A percentile compares a stretch with the other conserved stretches of the same genome.
Conservation (phyloP, 768 basidiomycete species). For the Atractiella rhizophila region DNA sequence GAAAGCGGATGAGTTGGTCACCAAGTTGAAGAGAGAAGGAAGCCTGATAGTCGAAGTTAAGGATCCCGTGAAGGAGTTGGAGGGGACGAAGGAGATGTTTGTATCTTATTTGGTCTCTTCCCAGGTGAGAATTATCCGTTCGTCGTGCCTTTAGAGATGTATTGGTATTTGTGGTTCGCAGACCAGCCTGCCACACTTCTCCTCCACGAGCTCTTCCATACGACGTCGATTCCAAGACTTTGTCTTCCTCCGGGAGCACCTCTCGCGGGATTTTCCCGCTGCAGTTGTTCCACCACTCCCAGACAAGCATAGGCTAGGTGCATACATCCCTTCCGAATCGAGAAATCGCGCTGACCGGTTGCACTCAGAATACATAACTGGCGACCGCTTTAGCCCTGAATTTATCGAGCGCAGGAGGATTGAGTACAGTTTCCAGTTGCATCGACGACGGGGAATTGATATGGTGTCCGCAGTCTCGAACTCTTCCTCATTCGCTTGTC, state of each 20-base stretch:
- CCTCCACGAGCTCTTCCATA: slow-evolving; percentile 41
- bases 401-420: slow-evolving; percentile 73
- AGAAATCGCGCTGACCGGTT: background rate
- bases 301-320: slow-evolving; percentile 86
- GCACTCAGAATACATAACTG: slow-evolving; percentile 69
- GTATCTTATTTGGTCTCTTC: slow-evolving; percentile 79
- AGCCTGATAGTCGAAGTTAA: slow-evolving; percentile 43
- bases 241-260: slow-evolving; percentile 66
- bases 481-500: slow-evolving; percentile 71
- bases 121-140: slow-evolving; percentile 32
- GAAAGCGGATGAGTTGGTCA: too few species aligned
- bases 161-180: slow-evolving; percentile 20
- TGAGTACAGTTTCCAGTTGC: slow-evolving; percentile 13
- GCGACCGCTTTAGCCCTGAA: slow-evolving; percentile 86
- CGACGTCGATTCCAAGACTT: slow-evolving; percentile 92
- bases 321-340: slow-evolving; percentile 18
- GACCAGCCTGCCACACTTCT: slow-evolving; percentile 79
- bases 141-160: background rate
- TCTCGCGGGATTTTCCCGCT: slow-evolving; percentile 77
- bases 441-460: background rate
- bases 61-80: slow-evolving; percentile 83
- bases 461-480: slow-evolving; percentile 37
- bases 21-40: too few species aligned
- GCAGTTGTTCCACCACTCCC: slow-evolving; percentile 94
- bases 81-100: slow-evolving; percentile 90